Percentiles rank a stretch among this genome's conserved stretches.
These are phyloP conservation scores for Botrytis fragariae DNA, from an alignment of 2,329 filamentous ascomycete species.

Conservation along the genomic window DNA sequence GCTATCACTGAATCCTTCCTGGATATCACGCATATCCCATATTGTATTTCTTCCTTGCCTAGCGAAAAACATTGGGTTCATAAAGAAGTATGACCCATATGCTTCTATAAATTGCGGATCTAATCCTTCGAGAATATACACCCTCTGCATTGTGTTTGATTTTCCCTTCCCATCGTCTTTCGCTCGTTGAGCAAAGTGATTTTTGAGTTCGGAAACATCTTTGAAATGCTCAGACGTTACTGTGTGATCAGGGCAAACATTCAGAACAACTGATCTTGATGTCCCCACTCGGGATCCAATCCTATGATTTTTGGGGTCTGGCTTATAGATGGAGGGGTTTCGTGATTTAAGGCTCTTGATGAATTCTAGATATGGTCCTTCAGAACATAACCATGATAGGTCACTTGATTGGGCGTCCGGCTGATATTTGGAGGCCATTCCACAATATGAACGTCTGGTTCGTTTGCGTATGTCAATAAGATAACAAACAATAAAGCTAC, in stretches of 20 bases:
- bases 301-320: constrained; percentile 13
- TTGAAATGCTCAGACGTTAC: background rate
- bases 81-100: constrained; percentile 17
- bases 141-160: background rate
- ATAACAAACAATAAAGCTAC: background rate
- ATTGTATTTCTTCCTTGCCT: constrained; percentile 19
- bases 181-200: background rate
- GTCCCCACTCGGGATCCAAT: constrained; percentile 18
- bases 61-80: constrained; percentile 21
- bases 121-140: constrained; percentile 21
- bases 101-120: constrained; percentile 19
- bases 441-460: background rate
- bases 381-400: constrained; percentile 16
- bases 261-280: constrained; percentile 16
- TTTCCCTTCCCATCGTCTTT: background rate
- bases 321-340: constrained; percentile 5
- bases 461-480: background rate
- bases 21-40: constrained; percentile 3
- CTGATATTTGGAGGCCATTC: background rate
- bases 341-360: constrained; percentile 11
- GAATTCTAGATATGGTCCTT: constrained; percentile 17
- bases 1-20: constrained; percentile 12
- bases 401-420: background rate
- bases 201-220: background rate
- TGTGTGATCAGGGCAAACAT: background rate